Evolutionary conservation across 257 asterid species (phyloP), one percentile per base, ranked within the genome.

Genomic region (Phtheirospermum japonicum): DNA sequence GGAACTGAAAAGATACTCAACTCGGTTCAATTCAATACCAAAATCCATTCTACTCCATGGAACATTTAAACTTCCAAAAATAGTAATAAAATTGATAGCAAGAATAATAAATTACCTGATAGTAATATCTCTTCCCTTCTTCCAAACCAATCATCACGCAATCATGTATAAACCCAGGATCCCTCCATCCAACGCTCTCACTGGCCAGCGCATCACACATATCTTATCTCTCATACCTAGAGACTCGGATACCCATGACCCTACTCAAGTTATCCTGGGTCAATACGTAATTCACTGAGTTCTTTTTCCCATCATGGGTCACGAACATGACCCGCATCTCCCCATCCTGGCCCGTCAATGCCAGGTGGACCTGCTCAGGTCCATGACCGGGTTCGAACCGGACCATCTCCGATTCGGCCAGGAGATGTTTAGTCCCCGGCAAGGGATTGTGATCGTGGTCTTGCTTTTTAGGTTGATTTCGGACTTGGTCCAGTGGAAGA

Each of bases 131-230:
- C 75, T 79, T 83, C 10, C 95, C 96, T 52, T 69, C 77, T 43
- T 71, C 56, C 82, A 92, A 73, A 65, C 73, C 77, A 40, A 71
- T 31, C 93, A 89, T 83, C 48, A 89, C 80, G 0, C 93, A 97
- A 69, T 85, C 96, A 66, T 89, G 97, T 71, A 92, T 80, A 71
- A 75, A 86, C 40, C 99, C 97, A 28, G 97, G 99, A 67, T 92
- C 99, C 69, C 99, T 86, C 96, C 99, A 92, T 8, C 97, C 99
- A 46, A 83, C 37, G 53, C 88, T 89, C 43, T 77, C 61, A 59
- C 89, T 92, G 16, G 97, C 99, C 2, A 95, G 96, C 45, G 82
- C 58, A 71, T 86, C 89, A 61, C 99, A 89, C 89, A 92, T 76
- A 65, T 89, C 91, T 72, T 86, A 96, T 75, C 79, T 80, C 86